phyloP scores from a whole-genome alignment of 2,329 filamentous ascomycete species.

The Talaromyces sp. region DNA sequence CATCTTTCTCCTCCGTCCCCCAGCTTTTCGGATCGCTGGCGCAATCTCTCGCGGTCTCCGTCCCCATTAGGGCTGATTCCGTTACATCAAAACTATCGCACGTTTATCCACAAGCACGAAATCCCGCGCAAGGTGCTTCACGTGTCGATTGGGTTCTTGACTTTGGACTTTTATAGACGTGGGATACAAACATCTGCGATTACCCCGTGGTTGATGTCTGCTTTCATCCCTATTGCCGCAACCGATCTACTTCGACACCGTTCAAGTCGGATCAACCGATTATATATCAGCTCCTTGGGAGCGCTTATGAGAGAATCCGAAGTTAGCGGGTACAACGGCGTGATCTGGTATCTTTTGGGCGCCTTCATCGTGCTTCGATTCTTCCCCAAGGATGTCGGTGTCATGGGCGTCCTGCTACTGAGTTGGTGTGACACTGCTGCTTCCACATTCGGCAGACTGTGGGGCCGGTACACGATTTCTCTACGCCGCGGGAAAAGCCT shows the following conservation, averaged over 20 bases:
- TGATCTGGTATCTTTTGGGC: conserved; percentile 92
- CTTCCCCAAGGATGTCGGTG: conserved; percentile 88
- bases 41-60: conserved; percentile 83
- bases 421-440: conserved; percentile 98
- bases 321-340: conserved; percentile 89
- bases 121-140: conserved; percentile 90
- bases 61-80: conserved; percentile 92
- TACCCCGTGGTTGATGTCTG: conserved; percentile 74
- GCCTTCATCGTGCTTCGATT: conserved; percentile 80
- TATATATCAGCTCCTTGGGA: conserved; percentile 80
- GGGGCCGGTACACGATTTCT: conserved; percentile 80
- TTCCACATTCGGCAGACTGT: conserved; percentile 85
- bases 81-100: conserved; percentile 86
- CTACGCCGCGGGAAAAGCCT: conserved; percentile 85
- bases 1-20: conserved; percentile 59
- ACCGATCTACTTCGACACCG: conserved; percentile 79
- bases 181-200: conserved; percentile 74
- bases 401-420: conserved; percentile 82
- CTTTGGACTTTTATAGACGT: conserved; percentile 75
- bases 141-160: conserved; percentile 93
- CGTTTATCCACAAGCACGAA: conserved; percentile 92
- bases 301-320: conserved; percentile 97
- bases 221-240: conserved; percentile 76
- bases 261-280: conserved; percentile 72
- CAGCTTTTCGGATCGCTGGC: conserved; percentile 65